Evolutionary conservation across 371 early-diverging fungal species (phyloP).

Genomic region (Mucor lusitanicus): DNA sequence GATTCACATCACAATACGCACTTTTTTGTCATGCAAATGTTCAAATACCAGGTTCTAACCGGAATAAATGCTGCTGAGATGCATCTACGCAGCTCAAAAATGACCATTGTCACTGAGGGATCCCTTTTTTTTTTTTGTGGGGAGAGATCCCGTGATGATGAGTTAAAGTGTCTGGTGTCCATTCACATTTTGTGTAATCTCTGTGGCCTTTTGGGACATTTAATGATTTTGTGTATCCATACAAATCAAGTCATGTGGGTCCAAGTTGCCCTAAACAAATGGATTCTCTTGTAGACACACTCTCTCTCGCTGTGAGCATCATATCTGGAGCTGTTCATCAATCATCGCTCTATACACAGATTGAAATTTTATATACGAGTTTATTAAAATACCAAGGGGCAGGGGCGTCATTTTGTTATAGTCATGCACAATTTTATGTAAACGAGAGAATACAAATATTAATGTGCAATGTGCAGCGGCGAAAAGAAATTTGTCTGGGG

Average conservation of each 20-base stretch:
- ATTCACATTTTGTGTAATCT: background rate
- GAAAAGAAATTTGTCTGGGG: background rate
- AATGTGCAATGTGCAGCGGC: background rate
- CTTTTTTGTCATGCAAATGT: no score
- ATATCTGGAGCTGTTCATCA: no score
- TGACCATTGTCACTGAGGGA: background rate
- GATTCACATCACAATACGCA: no score
- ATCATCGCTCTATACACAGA: no score
- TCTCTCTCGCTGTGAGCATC: background rate
- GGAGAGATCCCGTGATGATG: background rate
- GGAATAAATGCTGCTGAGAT: no score
- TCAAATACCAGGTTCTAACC: no score
- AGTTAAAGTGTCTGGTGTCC: background rate
- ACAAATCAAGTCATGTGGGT: background rate
- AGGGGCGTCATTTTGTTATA: background rate
- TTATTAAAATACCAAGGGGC: background rate
- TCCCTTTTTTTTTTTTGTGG: background rate
- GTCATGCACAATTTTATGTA: background rate
- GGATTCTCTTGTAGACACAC: background rate
- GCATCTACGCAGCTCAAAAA: no score
- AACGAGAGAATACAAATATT: background rate
- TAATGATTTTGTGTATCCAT: background rate
- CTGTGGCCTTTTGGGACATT: background rate
- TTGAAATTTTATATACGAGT: background rate
- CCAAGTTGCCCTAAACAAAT: background rate